Percentiles rank a stretch among this genome's conserved stretches.
phyloP scores from a whole-genome alignment of 768 basidiomycete species.

The Suillus tomentosus region DNA sequence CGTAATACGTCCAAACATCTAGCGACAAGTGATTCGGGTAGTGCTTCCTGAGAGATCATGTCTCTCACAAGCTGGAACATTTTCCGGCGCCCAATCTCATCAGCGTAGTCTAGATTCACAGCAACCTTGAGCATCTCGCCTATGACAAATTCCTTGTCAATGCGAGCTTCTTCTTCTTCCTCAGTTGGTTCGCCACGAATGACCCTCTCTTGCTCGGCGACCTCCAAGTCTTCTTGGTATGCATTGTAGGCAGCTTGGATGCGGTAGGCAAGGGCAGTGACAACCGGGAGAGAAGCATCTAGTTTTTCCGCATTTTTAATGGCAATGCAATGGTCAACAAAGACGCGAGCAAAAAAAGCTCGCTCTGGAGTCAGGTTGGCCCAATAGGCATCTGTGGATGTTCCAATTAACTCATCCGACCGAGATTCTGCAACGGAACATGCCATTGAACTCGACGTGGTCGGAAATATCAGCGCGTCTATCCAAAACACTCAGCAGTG shows the following conservation, averaged over 20 bases:
- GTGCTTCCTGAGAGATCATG: slow-evolving; percentile 72
- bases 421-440: slow-evolving; percentile 19
- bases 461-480: slow-evolving; percentile 67
- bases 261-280: slow-evolving; percentile 76
- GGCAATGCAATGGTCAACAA: slow-evolving; percentile 72
- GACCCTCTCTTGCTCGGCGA: slow-evolving; percentile 39
- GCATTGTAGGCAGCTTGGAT: slow-evolving; percentile 74
- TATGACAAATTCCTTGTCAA: slow-evolving; percentile 67
- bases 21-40: slow-evolving; percentile 71
- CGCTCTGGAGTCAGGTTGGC: slow-evolving; percentile 65
- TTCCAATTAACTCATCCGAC: background rate
- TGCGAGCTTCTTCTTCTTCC: slow-evolving; percentile 49
- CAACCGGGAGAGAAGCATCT: slow-evolving; percentile 77
- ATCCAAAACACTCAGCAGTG: slow-evolving; percentile 70
- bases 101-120: slow-evolving; percentile 82
- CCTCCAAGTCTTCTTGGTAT: slow-evolving; percentile 46
- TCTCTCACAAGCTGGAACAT: slow-evolving; percentile 86
- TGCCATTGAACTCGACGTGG: slow-evolving; percentile 69
- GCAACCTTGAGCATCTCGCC: slow-evolving; percentile 81
- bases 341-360: slow-evolving; percentile 81
- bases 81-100: slow-evolving; percentile 87
- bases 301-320: slow-evolving; percentile 63
- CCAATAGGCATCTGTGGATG: slow-evolving; percentile 70
- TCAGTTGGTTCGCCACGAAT: slow-evolving; percentile 36
- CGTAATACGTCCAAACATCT: slow-evolving; percentile 83